Conservation (phyloP, 2,329 filamentous ascomycete species). For the Fusarium odoratissimum region DNA sequence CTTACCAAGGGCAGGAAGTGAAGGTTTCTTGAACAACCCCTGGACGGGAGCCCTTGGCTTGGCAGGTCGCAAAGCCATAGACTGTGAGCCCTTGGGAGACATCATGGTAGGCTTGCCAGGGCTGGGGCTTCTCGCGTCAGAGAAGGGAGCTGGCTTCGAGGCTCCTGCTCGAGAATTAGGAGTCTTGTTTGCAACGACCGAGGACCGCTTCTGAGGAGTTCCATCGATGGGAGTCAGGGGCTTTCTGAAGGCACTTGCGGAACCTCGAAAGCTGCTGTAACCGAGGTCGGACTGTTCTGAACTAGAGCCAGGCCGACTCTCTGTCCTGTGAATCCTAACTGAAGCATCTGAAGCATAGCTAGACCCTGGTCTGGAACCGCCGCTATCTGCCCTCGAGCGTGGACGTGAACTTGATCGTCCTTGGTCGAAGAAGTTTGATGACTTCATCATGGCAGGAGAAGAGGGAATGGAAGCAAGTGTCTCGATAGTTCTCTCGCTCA, state of each 20-base stretch:
- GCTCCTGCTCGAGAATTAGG: constrained; percentile 41
- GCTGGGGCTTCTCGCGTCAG: constrained; percentile 51
- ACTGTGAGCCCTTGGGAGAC: constrained; percentile 59
- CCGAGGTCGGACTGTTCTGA: constrained; percentile 58
- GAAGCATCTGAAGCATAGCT: constrained; percentile 72
- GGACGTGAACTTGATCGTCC: constrained; percentile 69
- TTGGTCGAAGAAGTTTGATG: constrained; percentile 78
- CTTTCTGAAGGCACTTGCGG: constrained; percentile 57
- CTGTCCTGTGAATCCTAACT: constrained; percentile 62
- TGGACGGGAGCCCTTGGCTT: constrained; percentile 65
- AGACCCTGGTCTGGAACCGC: constrained; percentile 64
- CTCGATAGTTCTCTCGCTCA: constrained; percentile 88
- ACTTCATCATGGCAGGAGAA: constrained; percentile 76
- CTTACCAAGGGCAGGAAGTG: constrained; percentile 55
- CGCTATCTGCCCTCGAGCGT: constrained; percentile 58
- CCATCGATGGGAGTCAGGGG: constrained; percentile 57
- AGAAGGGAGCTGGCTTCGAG: constrained; percentile 43
- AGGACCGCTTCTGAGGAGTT: constrained; percentile 54
- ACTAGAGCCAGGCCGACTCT: constrained; percentile 67
- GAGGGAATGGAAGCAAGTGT: constrained; percentile 82
- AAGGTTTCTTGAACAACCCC: constrained; percentile 67
- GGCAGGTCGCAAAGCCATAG: constrained; percentile 57
- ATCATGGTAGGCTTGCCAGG: constrained; percentile 52
- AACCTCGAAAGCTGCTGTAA: constrained; percentile 55
- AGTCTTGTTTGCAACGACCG: constrained; percentile 38